Conservation (phyloP, 1,284 basidiomycete species). For the Amylostereum areolatum region DNA sequence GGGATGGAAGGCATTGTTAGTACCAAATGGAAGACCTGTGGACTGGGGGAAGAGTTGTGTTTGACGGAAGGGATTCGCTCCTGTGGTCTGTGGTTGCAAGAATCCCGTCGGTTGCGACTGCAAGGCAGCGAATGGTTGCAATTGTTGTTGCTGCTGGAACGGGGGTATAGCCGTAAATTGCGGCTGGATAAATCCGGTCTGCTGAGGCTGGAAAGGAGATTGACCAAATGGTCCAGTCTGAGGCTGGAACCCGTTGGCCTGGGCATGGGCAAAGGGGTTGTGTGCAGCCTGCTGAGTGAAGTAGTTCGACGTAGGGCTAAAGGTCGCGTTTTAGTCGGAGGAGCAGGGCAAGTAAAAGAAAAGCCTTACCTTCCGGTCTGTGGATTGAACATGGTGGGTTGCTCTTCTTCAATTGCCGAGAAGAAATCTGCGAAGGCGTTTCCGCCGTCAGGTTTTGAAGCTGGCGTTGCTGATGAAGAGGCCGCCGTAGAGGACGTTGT, state of each 20-base stretch:
- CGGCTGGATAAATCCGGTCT: constrained; percentile 24
- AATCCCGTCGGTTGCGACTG: constrained; percentile 38
- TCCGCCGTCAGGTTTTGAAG: constrained; percentile 17
- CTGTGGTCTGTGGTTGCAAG: constrained; percentile 63
- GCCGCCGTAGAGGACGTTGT: constrained; percentile 11
- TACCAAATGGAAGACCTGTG: not conserved
- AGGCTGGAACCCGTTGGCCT: constrained; percentile 21
- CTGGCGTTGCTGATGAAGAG: constrained; percentile 17
- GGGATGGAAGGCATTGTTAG: constrained; percentile 5
- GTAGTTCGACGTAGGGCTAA: constrained; percentile 45
- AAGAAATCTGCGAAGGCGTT: constrained; percentile 82
- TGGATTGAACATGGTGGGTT: constrained; percentile 69
- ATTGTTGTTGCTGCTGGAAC: constrained; percentile 26
- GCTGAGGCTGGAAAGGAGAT: constrained; percentile 29
- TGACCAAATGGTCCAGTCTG: no score
- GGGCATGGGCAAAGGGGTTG: constrained; percentile 67
- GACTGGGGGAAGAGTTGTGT: constrained; percentile 59
- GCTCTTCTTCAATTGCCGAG: constrained; percentile 81
- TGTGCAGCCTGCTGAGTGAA: constrained; percentile 59
- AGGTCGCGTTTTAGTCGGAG: constrained; percentile 10
- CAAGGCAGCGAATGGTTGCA: constrained; percentile 33
- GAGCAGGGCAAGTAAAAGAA: constrained; percentile 7
- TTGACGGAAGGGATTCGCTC: constrained; percentile 70
- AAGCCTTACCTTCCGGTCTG: constrained; percentile 46
- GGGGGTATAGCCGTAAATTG: constrained; percentile 29